Evolutionary conservation across 108 stramenopile genomes (phyloP).

Genomic region (Parietichytrium sp.): DNA sequence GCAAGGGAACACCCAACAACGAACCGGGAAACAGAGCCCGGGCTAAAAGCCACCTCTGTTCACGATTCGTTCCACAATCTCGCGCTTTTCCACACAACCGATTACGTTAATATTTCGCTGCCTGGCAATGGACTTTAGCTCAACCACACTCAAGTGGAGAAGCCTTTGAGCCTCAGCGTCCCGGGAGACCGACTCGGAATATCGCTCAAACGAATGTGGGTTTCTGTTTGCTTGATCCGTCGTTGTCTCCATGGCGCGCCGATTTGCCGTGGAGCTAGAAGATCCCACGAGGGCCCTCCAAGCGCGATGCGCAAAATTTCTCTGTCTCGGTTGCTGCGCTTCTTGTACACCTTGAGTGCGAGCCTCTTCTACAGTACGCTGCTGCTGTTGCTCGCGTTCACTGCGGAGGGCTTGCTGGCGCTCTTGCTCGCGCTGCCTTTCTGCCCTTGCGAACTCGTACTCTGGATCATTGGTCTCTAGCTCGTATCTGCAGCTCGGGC

Average conservation of each 20-base stretch:
- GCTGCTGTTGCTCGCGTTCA: background rate
- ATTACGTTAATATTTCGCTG: background rate
- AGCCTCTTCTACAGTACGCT: background rate
- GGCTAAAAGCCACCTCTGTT: no score
- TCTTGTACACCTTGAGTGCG: background rate
- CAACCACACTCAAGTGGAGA: background rate
- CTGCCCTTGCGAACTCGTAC: constrained; percentile 44
- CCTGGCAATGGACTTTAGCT: constrained; percentile 8
- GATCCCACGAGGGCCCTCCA: background rate
- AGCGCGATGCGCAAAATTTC: background rate
- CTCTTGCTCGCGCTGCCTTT: constrained; percentile 43
- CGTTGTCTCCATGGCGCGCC: no score
- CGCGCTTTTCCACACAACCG: constrained; percentile 1
- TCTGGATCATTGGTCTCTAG: constrained; percentile 51
- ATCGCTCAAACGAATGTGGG: no score
- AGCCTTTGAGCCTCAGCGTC: background rate
- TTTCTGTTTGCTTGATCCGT: no score
- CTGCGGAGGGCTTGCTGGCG: constrained; percentile 11
- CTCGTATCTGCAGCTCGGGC: constrained; percentile 60
- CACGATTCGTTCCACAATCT: background rate
- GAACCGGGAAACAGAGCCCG: no score
- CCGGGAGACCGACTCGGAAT: background rate
- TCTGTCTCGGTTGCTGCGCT: background rate
- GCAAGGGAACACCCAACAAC: no score
- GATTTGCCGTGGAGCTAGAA: background rate